Evolutionary conservation across 257 asterid species (phyloP).

Genomic region (Salvia hispanica): DNA sequence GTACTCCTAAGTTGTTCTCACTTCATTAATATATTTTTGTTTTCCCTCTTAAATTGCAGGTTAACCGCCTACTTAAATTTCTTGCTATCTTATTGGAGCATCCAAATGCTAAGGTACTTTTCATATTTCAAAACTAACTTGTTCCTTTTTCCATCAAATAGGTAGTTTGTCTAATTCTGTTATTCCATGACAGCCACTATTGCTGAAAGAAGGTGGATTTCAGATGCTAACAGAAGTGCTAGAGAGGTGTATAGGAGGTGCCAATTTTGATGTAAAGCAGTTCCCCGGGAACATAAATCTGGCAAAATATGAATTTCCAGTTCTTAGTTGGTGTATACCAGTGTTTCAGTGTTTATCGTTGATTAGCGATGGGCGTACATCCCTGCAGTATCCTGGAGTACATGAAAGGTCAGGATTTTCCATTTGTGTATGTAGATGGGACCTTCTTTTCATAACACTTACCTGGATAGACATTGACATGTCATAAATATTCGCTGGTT

Average conservation of each 20-base stretch:
- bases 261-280: slow-evolving; percentile 52
- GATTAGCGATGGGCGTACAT: slow-evolving; percentile 51
- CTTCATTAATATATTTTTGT: slow-evolving; percentile 15
- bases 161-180: slow-evolving; percentile 30
- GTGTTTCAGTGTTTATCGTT: slow-evolving; percentile 64
- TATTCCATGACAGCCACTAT: slow-evolving; percentile 54
- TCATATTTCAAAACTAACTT: slow-evolving; percentile 15
- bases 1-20: slow-evolving; percentile 30
- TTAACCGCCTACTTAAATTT: slow-evolving; percentile 69
- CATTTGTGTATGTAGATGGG: slow-evolving; percentile 22
- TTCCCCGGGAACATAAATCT: slow-evolving; percentile 40
- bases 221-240: slow-evolving; percentile 68
- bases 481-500: slow-evolving; percentile 25
- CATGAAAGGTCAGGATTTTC: slow-evolving; percentile 56
- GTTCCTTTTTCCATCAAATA: slow-evolving; percentile 26
- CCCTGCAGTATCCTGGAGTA: slow-evolving; percentile 45
- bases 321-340: slow-evolving; percentile 70
- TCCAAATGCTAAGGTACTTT: slow-evolving; percentile 83
- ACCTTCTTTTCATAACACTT: slow-evolving; percentile 19
- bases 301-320: slow-evolving; percentile 45
- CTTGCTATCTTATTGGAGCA: slow-evolving; percentile 80
- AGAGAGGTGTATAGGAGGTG: slow-evolving; percentile 62
- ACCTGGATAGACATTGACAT: slow-evolving; percentile 22
- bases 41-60: slow-evolving; percentile 43
- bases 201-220: slow-evolving; percentile 68